Conservation (phyloP, 345 rosid genomes). For the Ailanthus altissimus region DNA sequence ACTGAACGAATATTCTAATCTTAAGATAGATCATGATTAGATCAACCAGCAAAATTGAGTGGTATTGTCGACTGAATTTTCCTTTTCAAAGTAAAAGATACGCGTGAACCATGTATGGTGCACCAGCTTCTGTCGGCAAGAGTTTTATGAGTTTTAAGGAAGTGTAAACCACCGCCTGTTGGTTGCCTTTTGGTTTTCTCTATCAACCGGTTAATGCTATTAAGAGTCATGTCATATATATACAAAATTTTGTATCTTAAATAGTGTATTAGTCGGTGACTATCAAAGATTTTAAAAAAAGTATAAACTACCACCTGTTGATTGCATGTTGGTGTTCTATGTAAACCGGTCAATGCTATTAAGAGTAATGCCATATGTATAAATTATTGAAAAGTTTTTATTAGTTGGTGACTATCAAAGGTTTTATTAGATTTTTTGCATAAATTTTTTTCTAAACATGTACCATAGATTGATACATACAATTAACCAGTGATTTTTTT, state of each 20-base stretch:
- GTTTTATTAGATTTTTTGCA: not conserved
- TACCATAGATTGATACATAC: too few relatives aligned
- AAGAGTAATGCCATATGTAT: too few relatives aligned
- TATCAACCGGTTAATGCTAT: not conserved
- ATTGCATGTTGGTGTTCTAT: too few relatives aligned
- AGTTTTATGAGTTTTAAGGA: too few relatives aligned
- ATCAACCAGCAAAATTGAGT: not conserved
- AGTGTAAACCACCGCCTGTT: not conserved
- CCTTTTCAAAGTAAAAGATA: not conserved
- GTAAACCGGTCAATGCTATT: too few relatives aligned
- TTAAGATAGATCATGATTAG: not conserved
- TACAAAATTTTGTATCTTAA: too few relatives aligned
- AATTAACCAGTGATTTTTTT: not conserved
- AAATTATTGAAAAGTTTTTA: too few relatives aligned
- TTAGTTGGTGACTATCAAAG: too few relatives aligned
- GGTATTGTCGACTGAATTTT: constrained; percentile 1
- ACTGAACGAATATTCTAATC: not conserved
- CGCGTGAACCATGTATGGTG: not conserved
- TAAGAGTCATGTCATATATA: too few relatives aligned
- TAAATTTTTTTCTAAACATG: not conserved
- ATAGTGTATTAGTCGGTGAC: too few relatives aligned
- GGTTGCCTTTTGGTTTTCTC: not conserved
- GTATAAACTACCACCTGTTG: too few relatives aligned
- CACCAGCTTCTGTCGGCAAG: not conserved
- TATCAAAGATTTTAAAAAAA: too few relatives aligned